Evolutionary conservation across 163 green algal genomes (phyloP).

Genomic region (Chlorella variabilis): DNA sequence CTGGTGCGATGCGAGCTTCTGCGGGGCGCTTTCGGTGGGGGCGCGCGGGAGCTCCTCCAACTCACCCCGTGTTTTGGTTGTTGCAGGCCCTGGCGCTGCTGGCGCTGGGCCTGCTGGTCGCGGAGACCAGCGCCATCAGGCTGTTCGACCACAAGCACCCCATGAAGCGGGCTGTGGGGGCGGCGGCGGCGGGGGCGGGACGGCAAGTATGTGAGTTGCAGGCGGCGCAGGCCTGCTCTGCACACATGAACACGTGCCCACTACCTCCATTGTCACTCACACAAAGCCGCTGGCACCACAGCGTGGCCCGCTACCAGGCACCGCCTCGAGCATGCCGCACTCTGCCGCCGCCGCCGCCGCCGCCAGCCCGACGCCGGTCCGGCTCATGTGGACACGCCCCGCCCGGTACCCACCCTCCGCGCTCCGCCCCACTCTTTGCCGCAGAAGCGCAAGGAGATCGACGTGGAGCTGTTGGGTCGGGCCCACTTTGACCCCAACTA

Average conservation of each 20-base stretch:
- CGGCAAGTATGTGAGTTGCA: neutral
- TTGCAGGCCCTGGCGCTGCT: conserved; percentile 1
- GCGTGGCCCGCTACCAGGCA: too few relatives aligned
- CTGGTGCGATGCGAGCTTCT: too few relatives aligned
- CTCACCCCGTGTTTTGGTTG: neutral
- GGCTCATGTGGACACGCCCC: too few relatives aligned
- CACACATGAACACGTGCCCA: neutral
- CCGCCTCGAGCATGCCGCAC: too few relatives aligned
- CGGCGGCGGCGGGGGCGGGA: neutral
- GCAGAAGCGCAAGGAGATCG: conserved; percentile 17
- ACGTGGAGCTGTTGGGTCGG: conserved; percentile 19
- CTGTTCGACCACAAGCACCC: neutral
- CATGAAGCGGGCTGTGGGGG: neutral
- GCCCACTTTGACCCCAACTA: conserved; percentile 28
- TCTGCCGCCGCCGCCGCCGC: too few relatives aligned
- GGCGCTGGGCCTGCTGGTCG: neutral
- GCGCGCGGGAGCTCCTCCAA: too few relatives aligned
- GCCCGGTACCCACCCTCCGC: too few relatives aligned
- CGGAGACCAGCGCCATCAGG: neutral
- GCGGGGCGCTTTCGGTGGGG: too few relatives aligned
- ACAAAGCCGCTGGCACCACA: too few relatives aligned
- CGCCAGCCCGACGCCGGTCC: too few relatives aligned
- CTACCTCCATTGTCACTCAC: too few relatives aligned
- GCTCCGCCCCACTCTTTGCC: neutral
- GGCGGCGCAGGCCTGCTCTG: neutral